These are phyloP conservation scores for Articulospora tetracladia DNA, from an alignment of 495 filamentous ascomycete genomes.

Conservation along the genomic window DNA sequence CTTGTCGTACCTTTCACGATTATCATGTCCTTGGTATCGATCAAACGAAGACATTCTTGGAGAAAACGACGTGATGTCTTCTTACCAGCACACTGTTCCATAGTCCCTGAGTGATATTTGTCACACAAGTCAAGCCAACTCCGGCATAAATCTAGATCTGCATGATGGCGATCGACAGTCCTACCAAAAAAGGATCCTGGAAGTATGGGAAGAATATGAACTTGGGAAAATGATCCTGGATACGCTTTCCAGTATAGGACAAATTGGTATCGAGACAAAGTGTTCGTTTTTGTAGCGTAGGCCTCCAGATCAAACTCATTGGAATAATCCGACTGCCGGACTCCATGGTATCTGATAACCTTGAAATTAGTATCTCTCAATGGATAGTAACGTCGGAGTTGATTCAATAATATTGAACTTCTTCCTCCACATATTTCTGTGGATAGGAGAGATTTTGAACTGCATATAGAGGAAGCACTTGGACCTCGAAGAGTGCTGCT, in stretches of 20 bases:
- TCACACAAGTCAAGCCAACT: constrained; percentile 2
- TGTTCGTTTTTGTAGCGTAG: neutral
- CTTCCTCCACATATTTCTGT: too few relatives aligned
- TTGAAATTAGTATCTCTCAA: too few relatives aligned
- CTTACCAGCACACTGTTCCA: neutral
- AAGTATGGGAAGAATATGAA: neutral
- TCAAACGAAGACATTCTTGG: constrained; percentile 1
- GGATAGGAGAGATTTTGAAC: too few relatives aligned
- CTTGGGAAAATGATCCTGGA: neutral
- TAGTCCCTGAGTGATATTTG: neutral
- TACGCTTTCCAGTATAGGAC: neutral
- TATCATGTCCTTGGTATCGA: neutral
- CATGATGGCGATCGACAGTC: neutral
- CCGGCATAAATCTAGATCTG: neutral
- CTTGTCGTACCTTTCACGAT: neutral
- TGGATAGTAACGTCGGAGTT: too few relatives aligned
- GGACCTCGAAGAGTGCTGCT: too few relatives aligned
- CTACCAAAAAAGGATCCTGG: neutral
- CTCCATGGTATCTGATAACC: neutral
- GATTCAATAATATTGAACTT: too few relatives aligned
- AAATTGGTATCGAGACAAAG: neutral
- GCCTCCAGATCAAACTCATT: constrained; percentile 1
- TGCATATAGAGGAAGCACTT: too few relatives aligned
- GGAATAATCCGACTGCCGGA: neutral
- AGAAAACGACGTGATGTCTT: neutral